These are phyloP conservation scores for Aspergillus sclerotiicarbonarius DNA, from an alignment of 495 filamentous ascomycete species.

Conservation along the genomic window DNA sequence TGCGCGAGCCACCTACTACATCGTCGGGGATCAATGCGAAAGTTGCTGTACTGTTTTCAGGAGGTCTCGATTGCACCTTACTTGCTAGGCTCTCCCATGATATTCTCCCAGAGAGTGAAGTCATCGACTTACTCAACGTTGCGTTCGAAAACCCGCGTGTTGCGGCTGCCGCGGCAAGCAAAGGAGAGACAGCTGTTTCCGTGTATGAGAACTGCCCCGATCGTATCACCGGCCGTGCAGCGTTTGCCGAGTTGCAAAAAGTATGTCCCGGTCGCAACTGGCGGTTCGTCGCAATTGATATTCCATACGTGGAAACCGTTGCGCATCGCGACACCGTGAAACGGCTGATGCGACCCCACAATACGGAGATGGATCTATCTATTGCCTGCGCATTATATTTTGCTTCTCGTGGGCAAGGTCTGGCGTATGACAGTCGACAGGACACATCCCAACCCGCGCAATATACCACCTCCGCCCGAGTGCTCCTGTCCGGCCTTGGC, in stretches of 20 bases:
- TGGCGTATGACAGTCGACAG: conserved; percentile 12
- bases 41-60: conserved; percentile 87
- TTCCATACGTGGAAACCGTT: conserved; percentile 74
- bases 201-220: conserved; percentile 86
- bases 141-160: conserved; percentile 93
- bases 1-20: conserved; percentile 54
- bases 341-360: conserved; percentile 82
- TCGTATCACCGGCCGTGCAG: conserved; percentile 76
- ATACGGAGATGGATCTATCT: conserved; percentile 99
- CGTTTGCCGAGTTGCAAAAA: conserved; percentile 66
- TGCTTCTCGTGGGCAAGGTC: conserved; percentile 74
- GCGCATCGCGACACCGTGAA: conserved; percentile 67
- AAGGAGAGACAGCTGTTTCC: conserved; percentile 31
- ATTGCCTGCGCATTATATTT: conserved; percentile 93
- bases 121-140: conserved; percentile 89
- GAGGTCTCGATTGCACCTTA: conserved; percentile 88
- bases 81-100: conserved; percentile 84
- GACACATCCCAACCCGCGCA: conserved; percentile 12
- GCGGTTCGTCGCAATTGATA: conserved; percentile 79
- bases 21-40: conserved; percentile 41
- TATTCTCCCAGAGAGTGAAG: conserved; percentile 61
- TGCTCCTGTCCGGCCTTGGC: conserved; percentile 88
- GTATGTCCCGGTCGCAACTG: conserved; percentile 73
- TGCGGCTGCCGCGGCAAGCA: conserved; percentile 43
- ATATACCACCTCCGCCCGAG: conserved; percentile 72